These are phyloP conservation scores for Neofusicoccum sp. DNA, from an alignment of 2,329 filamentous ascomycete genomes.

Conservation along the genomic window DNA sequence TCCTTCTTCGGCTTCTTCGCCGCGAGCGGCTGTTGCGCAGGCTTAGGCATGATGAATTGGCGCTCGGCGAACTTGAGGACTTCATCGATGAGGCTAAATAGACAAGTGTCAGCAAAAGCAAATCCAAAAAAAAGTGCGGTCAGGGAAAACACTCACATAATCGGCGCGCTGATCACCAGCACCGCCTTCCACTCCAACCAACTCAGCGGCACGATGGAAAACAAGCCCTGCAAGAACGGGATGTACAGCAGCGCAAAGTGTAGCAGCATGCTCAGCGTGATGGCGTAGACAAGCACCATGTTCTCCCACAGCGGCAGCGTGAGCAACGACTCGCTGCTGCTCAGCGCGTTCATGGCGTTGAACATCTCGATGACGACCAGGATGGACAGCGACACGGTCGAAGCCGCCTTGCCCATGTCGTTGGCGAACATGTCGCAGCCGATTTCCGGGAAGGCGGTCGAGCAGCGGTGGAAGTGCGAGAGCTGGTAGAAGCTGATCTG, in stretches of 20 bases:
- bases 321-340: constrained; percentile 88
- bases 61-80: constrained; percentile 73
- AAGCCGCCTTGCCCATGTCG: constrained; percentile 81
- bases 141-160: constrained; percentile 69
- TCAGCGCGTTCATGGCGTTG: constrained; percentile 97
- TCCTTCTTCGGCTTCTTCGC: constrained; percentile 11
- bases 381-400: constrained; percentile 85
- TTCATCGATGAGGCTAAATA: constrained; percentile 72
- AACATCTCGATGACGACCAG: constrained; percentile 99
- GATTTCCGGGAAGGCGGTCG: constrained; percentile 78
- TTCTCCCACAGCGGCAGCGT: constrained; percentile 97
- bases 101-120: constrained; percentile 23
- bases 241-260: constrained; percentile 94
- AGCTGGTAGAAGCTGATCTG: constrained; percentile 90
- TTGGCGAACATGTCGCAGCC: constrained; percentile 90
- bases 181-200: constrained; percentile 91
- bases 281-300: constrained; percentile 96
- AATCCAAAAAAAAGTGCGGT: neutral
- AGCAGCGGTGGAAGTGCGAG: constrained; percentile 91
- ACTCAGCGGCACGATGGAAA: constrained; percentile 86
- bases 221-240: constrained; percentile 82
- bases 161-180: constrained; percentile 79
- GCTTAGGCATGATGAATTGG: constrained; percentile 29
- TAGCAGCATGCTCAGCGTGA: constrained; percentile 85
- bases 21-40: neutral